These are phyloP conservation scores for Ensete glaucum DNA, from an alignment of 176 grass and related monocot species.

Conservation along the genomic window DNA sequence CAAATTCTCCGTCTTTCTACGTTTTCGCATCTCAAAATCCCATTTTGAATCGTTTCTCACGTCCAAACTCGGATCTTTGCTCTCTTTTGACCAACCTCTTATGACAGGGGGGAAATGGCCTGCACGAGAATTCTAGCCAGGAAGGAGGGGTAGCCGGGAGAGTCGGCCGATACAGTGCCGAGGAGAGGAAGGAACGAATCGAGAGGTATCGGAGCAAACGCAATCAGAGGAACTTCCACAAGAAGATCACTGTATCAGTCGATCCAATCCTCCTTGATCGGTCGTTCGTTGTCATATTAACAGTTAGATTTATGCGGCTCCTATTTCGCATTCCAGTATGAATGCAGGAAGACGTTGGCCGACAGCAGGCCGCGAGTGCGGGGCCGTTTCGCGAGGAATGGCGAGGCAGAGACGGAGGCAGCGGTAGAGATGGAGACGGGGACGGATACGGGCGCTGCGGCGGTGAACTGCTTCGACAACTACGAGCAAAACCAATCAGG, in stretches of 20 bases:
- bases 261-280: neutral
- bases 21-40: neutral
- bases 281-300: neutral
- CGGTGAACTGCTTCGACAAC: constrained; percentile 8
- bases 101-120: constrained; percentile 57
- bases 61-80: neutral
- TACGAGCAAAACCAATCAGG: constrained; percentile 2
- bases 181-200: constrained; percentile 74
- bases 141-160: constrained; percentile 4
- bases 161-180: constrained; percentile 57
- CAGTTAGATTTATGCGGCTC: neutral
- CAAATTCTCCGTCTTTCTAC: neutral
- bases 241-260: constrained; percentile 70
- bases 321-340: constrained; percentile 40
- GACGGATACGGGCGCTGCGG: neutral
- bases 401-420: constrained; percentile 31
- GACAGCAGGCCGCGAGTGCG: constrained; percentile 75
- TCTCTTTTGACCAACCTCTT: neutral
- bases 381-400: constrained; percentile 79
- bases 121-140: constrained; percentile 29
- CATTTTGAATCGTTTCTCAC: neutral
- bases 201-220: constrained; percentile 77
- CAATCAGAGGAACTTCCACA: constrained; percentile 83
- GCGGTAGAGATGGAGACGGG: neutral
- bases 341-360: constrained; percentile 92